Evolutionary conservation across 2,329 filamentous ascomycete species (phyloP), one percentile per base, ranked within the genome.

Genomic region (Epichloe bromicola): DNA sequence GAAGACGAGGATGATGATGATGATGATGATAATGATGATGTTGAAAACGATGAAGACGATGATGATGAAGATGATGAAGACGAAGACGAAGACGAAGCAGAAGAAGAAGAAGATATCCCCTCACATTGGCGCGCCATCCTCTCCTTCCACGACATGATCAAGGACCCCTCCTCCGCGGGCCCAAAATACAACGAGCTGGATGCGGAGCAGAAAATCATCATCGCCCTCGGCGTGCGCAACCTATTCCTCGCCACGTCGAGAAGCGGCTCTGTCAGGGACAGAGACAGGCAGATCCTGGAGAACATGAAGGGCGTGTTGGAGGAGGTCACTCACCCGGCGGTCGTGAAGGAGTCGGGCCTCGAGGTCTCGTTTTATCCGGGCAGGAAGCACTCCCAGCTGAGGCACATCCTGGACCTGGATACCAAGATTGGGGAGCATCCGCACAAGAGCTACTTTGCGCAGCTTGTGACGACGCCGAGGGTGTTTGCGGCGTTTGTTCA

Each of bases 401-500:
- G 46, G 36, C 41, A 48, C 36, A 20, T 53, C 14, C 38, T 48
- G 45, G 51, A 53, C 8, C 26, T 53, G 48, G 51, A 53, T 37
- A 17, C 7, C 11, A 48, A 41, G 48, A 47, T 53, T 26, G 44
- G 38, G 12, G 33, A 51, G n/a, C 50, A 48, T 11, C 23, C 30
- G 33, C 17, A 41, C 3, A 46, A 11, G 26, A 46, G 34, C 33
- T 50, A 54, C 17, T 54, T 50, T 42, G 53, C 53, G 36, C 53
- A 51, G 44, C 20, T 54, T 33, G 33, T 44, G 12, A 34, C 30
- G 23, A 34, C 44, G 46, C 53, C 53, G 38, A 48, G 50, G 34
- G 17, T 54, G 40, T 54, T 54, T 52, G 53, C 53, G 34, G 53
- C 48, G 10, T 54, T 54, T 50, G 53, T 39, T 11, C 20, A 46